Conservation (phyloP, 1,139 yeast species). For the Entelexis sorbosivorans region DNA sequence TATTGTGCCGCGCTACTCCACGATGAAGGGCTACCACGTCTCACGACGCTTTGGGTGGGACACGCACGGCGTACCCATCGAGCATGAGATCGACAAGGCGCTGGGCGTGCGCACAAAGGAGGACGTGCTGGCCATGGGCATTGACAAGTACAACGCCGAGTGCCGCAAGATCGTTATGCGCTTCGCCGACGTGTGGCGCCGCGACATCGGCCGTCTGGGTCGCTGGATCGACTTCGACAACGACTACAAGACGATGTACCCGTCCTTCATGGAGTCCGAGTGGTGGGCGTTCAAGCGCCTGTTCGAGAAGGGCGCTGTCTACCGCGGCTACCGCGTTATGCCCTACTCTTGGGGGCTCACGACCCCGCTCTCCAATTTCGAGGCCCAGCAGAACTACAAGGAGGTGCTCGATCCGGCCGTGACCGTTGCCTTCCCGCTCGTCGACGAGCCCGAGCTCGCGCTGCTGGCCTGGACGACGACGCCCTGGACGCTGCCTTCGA, state of each 20-base stretch:
- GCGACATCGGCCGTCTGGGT: slow-evolving; percentile 84
- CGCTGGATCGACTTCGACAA: slow-evolving; percentile 99
- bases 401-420: slow-evolving; percentile 96
- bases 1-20: slow-evolving; percentile 93
- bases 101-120: slow-evolving; percentile 86
- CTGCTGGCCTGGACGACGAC: slow-evolving; percentile 99
- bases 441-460: slow-evolving; percentile 66
- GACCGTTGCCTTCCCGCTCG: slow-evolving; percentile 76
- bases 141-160: slow-evolving; percentile 84
- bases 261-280: slow-evolving; percentile 91
- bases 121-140: slow-evolving; percentile 88
- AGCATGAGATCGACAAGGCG: slow-evolving; percentile 96
- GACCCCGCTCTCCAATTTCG: slow-evolving; percentile 92
- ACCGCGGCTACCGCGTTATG: slow-evolving; percentile 94
- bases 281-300: slow-evolving; percentile 98
- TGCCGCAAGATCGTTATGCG: slow-evolving; percentile 97
- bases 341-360: slow-evolving; percentile 97
- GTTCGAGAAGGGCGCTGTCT: slow-evolving; percentile 73
- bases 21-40: slow-evolving; percentile 92
- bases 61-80: slow-evolving; percentile 97
- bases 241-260: slow-evolving; percentile 94
- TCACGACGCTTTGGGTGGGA: slow-evolving; percentile 99
- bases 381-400: slow-evolving; percentile 96
- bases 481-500: slow-evolving; percentile 98
- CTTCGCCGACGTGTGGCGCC: slow-evolving; percentile 89